Evolutionary conservation across 768 basidiomycete genomes (phyloP).

Genomic region (Clitopilus hobsonii): DNA sequence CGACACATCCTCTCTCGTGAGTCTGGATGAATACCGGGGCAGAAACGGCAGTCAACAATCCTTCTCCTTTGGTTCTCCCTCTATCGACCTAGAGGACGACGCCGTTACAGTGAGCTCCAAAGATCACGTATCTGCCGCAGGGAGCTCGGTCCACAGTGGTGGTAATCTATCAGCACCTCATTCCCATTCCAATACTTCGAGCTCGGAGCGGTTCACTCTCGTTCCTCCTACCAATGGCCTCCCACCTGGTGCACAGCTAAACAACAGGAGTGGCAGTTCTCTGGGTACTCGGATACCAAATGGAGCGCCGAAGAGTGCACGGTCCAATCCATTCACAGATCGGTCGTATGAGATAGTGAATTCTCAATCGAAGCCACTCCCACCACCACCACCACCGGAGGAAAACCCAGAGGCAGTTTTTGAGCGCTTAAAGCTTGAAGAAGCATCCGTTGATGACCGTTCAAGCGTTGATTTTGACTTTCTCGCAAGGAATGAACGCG

Average conservation of each 20-base stretch:
- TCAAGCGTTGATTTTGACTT: constrained; percentile 39
- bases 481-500: constrained; percentile 56
- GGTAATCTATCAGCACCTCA: background rate
- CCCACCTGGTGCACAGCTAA: constrained; percentile 1
- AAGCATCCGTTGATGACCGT: constrained; percentile 34
- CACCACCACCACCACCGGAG: background rate
- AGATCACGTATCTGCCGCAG: constrained; percentile 34
- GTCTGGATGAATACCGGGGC: constrained; percentile 66
- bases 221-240: background rate
- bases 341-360: constrained; percentile 16
- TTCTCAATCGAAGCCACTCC: constrained; percentile 26
- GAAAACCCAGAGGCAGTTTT: constrained; percentile 45
- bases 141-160: background rate
- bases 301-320: background rate
- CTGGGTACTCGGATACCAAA: background rate
- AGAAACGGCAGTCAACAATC: constrained; percentile 57
- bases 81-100: constrained; percentile 60
- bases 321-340: constrained; percentile 23
- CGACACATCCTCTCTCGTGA: constrained; percentile 79
- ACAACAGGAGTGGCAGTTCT: background rate
- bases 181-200: background rate
- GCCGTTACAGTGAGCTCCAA: constrained; percentile 72
- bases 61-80: constrained; percentile 40
- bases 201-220: background rate
- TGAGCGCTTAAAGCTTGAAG: constrained; percentile 50